Percentiles rank a stretch among this genome's conserved stretches.
Evolutionary conservation across 2,329 filamentous ascomycete genomes (phyloP).

Genomic region (Talaromyces sp.): DNA sequence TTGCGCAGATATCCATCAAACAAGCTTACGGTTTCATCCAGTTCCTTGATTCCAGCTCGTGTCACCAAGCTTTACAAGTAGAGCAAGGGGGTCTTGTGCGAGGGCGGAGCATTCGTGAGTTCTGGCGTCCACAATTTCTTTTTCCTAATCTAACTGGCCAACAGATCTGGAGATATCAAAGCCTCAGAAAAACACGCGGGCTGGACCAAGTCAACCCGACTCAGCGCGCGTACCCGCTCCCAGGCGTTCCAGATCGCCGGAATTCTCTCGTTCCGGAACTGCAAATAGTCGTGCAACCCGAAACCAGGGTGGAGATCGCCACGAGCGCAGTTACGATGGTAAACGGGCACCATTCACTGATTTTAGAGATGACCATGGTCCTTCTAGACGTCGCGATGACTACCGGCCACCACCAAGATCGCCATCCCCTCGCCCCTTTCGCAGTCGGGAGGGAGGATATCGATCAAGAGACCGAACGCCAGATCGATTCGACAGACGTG

Average conservation of each 20-base stretch:
- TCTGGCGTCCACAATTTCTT: background rate
- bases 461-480: conserved; percentile 38
- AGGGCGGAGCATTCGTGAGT: conserved; percentile 90
- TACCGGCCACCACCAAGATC: conserved; percentile 61
- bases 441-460: conserved; percentile 60
- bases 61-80: conserved; percentile 65
- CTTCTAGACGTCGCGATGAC: conserved; percentile 54
- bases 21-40: conserved; percentile 97
- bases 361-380: conserved; percentile 43
- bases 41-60: conserved; percentile 73
- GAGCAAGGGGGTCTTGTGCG: conserved; percentile 78
- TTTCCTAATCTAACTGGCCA: conserved; percentile 4
- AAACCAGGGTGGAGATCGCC: conserved; percentile 34
- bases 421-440: conserved; percentile 55
- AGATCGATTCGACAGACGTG: conserved; percentile 49
- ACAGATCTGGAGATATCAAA: conserved; percentile 86
- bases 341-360: conserved; percentile 41
- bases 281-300: conserved; percentile 26
- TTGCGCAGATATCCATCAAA: conserved; percentile 94
- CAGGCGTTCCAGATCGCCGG: conserved; percentile 59
- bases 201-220: conserved; percentile 37
- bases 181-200: conserved; percentile 71
- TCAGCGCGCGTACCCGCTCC: conserved; percentile 31
- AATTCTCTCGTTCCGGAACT: conserved; percentile 45
- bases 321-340: conserved; percentile 35